Conservation (phyloP, 116 monocot genomes). For the Papilionanthe hybrid region DNA sequence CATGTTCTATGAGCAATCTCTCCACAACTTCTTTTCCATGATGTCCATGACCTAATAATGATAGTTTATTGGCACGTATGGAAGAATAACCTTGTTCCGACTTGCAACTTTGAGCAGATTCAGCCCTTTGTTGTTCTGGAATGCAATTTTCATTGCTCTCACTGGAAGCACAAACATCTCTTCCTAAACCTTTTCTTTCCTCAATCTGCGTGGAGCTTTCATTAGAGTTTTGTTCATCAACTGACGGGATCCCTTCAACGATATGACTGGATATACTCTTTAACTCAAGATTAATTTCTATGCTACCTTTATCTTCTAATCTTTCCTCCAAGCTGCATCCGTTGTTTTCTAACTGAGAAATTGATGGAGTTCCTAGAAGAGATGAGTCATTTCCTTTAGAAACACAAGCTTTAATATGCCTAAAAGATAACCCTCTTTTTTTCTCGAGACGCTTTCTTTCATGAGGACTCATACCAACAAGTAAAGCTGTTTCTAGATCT, state of each 20-base stretch:
- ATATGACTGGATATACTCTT: constrained; percentile 1
- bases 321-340: constrained; percentile 8
- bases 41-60: constrained; percentile 83
- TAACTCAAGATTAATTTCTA: background rate
- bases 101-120: background rate
- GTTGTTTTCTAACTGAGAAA: constrained; percentile 6
- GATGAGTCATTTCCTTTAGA: constrained; percentile 1
- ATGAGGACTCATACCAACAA: constrained; percentile 88
- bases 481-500: constrained; percentile 77
- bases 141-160: constrained; percentile 15
- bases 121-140: constrained; percentile 16
- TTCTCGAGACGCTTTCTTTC: constrained; percentile 73
- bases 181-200: constrained; percentile 13
- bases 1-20: constrained; percentile 47
- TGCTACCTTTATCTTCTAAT: constrained; percentile 4
- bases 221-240: constrained; percentile 12
- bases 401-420: constrained; percentile 7
- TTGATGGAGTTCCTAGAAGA: background rate
- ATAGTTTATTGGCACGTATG: constrained; percentile 47
- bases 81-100: constrained; percentile 18
- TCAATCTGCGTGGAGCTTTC: background rate
- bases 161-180: constrained; percentile 2
- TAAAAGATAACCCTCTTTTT: constrained; percentile 58
- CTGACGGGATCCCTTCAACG: background rate
- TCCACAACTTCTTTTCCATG: constrained; percentile 94